phyloP scores from a whole-genome alignment of 1,284 basidiomycete species.

The Marasmius oreades region DNA sequence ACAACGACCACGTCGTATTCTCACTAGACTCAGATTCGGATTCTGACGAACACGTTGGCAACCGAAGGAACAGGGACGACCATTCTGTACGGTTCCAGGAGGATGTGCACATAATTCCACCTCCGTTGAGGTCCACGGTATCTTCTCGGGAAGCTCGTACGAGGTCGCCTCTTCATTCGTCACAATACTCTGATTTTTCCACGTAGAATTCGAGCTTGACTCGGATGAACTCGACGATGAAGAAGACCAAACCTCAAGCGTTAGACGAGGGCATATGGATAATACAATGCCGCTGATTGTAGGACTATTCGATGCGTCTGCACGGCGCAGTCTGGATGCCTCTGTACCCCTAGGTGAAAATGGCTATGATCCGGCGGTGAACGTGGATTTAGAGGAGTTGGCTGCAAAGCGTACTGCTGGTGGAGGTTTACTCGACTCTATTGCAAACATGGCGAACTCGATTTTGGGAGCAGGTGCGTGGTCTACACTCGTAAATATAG shows the following conservation, averaged over 20 bases:
- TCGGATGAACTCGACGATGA: conserved; percentile 68
- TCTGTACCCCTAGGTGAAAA: conserved; percentile 42
- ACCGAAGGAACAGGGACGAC: conserved; percentile 20
- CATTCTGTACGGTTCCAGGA: conserved; percentile 60
- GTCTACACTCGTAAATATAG: not conserved
- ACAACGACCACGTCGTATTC: conserved; percentile 41
- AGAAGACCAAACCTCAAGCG: conserved; percentile 33
- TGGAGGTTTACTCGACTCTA: conserved; percentile 79
- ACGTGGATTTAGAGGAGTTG: conserved; percentile 63
- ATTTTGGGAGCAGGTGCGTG: conserved; percentile 87
- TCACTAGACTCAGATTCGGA: conserved; percentile 45
- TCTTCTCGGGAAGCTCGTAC: conserved; percentile 75
- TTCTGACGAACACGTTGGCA: conserved; percentile 32
- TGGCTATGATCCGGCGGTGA: conserved; percentile 28
- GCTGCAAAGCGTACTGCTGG: conserved; percentile 66
- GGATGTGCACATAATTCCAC: conserved; percentile 62
- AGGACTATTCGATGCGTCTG: conserved; percentile 64
- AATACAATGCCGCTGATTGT: conserved; percentile 73
- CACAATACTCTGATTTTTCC: conserved; percentile 8
- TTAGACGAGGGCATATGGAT: conserved; percentile 38
- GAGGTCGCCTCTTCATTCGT: conserved; percentile 28
- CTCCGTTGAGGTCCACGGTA: conserved; percentile 63
- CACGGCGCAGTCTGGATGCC: conserved; percentile 52
- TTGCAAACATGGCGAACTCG: conserved; percentile 95
- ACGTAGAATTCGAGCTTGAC: conserved; percentile 72